Conservation (phyloP, 2,329 filamentous ascomycete species). For the Cordyceps fumosorosea region DNA sequence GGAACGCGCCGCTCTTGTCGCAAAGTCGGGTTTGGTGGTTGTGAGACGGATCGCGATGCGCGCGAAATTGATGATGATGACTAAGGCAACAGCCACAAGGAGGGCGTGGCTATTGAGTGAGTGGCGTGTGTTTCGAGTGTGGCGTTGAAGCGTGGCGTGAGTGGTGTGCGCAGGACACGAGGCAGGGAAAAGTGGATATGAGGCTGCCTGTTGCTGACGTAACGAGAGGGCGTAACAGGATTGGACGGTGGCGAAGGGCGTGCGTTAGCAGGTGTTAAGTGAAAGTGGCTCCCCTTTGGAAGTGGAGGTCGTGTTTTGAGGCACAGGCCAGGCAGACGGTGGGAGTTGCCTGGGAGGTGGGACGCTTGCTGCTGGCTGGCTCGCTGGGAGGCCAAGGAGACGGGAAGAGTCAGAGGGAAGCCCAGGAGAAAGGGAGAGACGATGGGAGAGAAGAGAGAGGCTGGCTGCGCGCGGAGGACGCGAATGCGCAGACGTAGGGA, state of each 20-base stretch:
- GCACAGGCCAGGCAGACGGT: slow-evolving; percentile 7
- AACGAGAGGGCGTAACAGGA: slow-evolving; percentile 20
- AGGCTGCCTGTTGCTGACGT: slow-evolving; percentile 27
- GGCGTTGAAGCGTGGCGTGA: background rate
- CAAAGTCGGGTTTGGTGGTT: background rate
- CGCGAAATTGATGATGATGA: slow-evolving; percentile 2
- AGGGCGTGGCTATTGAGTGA: background rate
- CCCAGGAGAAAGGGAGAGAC: background rate
- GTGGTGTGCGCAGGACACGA: background rate
- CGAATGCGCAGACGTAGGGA: background rate
- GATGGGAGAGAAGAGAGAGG: background rate
- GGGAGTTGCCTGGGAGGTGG: slow-evolving; percentile 13
- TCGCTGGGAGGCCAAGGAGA: background rate
- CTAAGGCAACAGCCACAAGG: background rate
- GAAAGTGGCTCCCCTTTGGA: slow-evolving; percentile 8
- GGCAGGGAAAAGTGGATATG: slow-evolving; percentile 13
- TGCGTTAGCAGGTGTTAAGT: slow-evolving; percentile 3
- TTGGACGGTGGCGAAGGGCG: slow-evolving; percentile 3
- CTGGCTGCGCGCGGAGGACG: background rate
- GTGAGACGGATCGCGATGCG: slow-evolving; percentile 7
- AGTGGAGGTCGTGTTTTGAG: slow-evolving; percentile 3
- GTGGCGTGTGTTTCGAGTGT: background rate
- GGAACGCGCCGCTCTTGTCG: slow-evolving; percentile 13
- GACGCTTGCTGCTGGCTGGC: background rate
- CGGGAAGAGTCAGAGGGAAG: background rate